Base-by-base conservation (phyloP, 257 asterid genomes). In the Linaria vulgaris region DNA sequence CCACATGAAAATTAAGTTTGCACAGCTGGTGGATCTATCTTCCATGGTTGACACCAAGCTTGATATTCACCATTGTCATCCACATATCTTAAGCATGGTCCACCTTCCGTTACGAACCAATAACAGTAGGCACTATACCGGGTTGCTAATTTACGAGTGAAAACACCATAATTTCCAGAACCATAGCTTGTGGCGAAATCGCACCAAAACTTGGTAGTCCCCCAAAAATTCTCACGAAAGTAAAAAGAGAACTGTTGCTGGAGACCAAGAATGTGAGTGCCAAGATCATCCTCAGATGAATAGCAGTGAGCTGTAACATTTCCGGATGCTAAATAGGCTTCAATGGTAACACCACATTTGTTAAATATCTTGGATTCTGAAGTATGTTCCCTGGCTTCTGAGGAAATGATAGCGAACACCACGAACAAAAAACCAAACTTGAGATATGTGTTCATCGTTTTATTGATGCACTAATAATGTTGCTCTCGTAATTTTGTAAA, bases 121-220 rank as follows among this genome's bases (percentile, higher is more conserved):
- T 37, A 6, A 39, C 61, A 56, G 16, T 4, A 0, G 6, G 0
- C 22, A 38, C 44, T 30, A 5, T 30, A 56, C 14, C 5, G 6
- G 1, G n/a, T 23, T 21, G 61, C 14, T 10, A 56, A 17, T 1
- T 12, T 1, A 30, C 17, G 1, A 9, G 22, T 16, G 44, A 0
- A 56, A 30, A 56, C 61, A 56, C 14, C 61, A 56, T 56, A 56
- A 3, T 30, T 16, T 22, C 61, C 61, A 56, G 61, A 56, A 30
- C 61, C 61, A 56, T 56, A 39, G 15, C 9, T 30, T 27, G 61
- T 56, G 13, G 3, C 16, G 25, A 56, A 56, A 9, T 27, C 44
- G 17, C 61, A 56, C 14, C 16, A 56, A 56, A 30, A 56, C 17
- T 56, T 25, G 61, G 43, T 25, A 9, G 19, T 17, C 13, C 45